Evolutionary conservation across 2,329 filamentous ascomycete species (phyloP).

Genomic region (Pseudogymnoascus sp.): DNA sequence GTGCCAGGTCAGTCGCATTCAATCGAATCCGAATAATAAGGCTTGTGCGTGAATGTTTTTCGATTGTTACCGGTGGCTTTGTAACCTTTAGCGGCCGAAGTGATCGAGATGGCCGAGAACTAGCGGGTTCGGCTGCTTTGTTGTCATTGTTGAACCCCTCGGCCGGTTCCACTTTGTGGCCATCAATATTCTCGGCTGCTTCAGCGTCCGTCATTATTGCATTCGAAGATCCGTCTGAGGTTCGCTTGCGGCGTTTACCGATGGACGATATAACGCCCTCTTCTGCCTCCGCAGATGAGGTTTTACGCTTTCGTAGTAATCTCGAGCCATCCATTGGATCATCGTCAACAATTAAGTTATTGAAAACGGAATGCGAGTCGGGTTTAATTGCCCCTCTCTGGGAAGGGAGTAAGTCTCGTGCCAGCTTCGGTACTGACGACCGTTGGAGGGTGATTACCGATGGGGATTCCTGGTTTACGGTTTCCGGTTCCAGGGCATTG

Average conservation of each 20-base stretch:
- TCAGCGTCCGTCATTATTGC: not conserved
- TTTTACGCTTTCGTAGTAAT: constrained; percentile 75
- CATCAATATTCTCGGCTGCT: constrained; percentile 13
- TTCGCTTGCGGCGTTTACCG: constrained; percentile 46
- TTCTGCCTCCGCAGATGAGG: constrained; percentile 59
- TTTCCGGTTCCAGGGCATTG: constrained; percentile 40
- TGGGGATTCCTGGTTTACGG: constrained; percentile 21
- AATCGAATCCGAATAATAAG: constrained; percentile 54
- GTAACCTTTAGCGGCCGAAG: constrained; percentile 42
- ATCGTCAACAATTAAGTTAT: constrained; percentile 62
- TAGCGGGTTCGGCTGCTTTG: constrained; percentile 19
- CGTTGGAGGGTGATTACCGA: constrained; percentile 33
- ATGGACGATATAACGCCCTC: constrained; percentile 42
- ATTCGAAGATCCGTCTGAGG: constrained; percentile 25
- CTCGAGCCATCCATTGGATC: constrained; percentile 71
- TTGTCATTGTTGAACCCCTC: constrained; percentile 15
- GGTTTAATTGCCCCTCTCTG: constrained; percentile 57
- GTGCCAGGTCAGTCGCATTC: constrained; percentile 50
- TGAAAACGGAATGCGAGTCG: constrained; percentile 71
- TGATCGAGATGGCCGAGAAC: constrained; percentile 47
- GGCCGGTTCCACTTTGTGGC: constrained; percentile 12
- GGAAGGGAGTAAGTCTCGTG: constrained; percentile 65
- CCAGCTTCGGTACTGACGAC: constrained; percentile 57
- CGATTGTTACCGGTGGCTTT: constrained; percentile 34
- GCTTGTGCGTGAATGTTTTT: constrained; percentile 26